Evolutionary conservation across 768 basidiomycete species (phyloP), one percentile per base, ranked within the genome.

Genomic region (Dacryopinax spathularia): DNA sequence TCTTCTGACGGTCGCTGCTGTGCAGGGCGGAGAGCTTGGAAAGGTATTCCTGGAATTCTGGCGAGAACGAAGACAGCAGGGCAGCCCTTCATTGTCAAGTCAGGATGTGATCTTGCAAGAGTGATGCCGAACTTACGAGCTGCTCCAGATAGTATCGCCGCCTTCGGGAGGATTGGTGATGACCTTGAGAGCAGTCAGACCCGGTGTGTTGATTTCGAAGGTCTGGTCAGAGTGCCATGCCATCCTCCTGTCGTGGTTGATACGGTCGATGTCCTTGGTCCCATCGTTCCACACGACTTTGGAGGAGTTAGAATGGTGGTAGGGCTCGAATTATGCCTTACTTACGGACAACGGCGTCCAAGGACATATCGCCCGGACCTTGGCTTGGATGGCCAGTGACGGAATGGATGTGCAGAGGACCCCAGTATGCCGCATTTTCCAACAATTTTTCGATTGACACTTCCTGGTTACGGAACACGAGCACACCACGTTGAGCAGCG

Each of bases 151-250:
- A 39, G 63, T 64, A 63, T 75, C 74, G 31, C 73, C 73, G 9
- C 74, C 74, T 27, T 70, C 70, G 18, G 72, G 72, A 2, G 74
- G 74, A 0, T 71, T 71, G 39, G 70, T 67, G 33, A 74, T 63
- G n/a, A 73, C 66, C n/a, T 67, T 65, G 12, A 75, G 66, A 15
- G 73, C 70, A 25, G 74, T 75, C 15, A 73, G 67, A 48, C 72
- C 73, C 18, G 73, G 73, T 27, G 71, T 71, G 60, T 72, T 71
- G 2, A 70, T 65, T 65, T 75, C 74, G 70, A 72, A 75, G 5
- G 72, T 73, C 34, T 74, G 73, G 41, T 75, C 74, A 3, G 60
- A 60, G 60, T 60, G 60, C 33, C 33, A 60, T 22, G 34, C 9
- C 60, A 34, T 2, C 15, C 33, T 4, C 60, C 34, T 60, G 60